A percentile compares a stretch with the other conserved stretches of the same genome.
These are phyloP conservation scores for Penicillium sumatraense DNA, from an alignment of 2,329 filamentous ascomycete genomes.

Conservation along the genomic window DNA sequence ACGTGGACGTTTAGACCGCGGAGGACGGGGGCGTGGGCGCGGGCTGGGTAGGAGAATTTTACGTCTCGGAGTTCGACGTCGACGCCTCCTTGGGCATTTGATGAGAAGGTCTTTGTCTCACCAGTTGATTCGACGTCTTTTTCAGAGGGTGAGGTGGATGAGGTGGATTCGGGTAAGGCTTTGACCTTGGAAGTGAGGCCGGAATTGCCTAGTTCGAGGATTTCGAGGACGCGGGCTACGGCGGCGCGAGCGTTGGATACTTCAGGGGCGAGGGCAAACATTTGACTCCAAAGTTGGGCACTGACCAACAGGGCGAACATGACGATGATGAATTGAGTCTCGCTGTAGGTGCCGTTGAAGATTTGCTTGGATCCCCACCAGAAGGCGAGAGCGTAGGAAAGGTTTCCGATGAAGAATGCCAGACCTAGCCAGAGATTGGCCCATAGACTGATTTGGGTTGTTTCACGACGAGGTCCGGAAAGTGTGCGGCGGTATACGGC, in stretches of 20 bases:
- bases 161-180: constrained; percentile 3
- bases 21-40: constrained; percentile 63
- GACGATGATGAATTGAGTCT: constrained; percentile 75
- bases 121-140: constrained; percentile 29
- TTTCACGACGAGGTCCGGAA: constrained; percentile 53
- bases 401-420: constrained; percentile 58
- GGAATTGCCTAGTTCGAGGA: constrained; percentile 44
- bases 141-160: constrained; percentile 12
- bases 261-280: constrained; percentile 76
- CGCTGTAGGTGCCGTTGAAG: constrained; percentile 66
- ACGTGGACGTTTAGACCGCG: constrained; percentile 61
- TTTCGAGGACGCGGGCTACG: constrained; percentile 59
- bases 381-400: constrained; percentile 76
- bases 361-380: constrained; percentile 80
- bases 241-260: constrained; percentile 68
- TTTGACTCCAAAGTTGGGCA: constrained; percentile 73
- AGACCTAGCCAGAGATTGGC: constrained; percentile 53
- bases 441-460: constrained; percentile 52
- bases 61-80: constrained; percentile 63
- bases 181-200: constrained; percentile 33
- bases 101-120: constrained; percentile 21
- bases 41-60: constrained; percentile 68
- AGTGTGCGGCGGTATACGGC: constrained; percentile 52
- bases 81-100: constrained; percentile 37
- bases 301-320: constrained; percentile 72